These are phyloP conservation scores for Tillandsia leiboldiana DNA, from an alignment of 176 grass and related monocot species.

Conservation along the genomic window DNA sequence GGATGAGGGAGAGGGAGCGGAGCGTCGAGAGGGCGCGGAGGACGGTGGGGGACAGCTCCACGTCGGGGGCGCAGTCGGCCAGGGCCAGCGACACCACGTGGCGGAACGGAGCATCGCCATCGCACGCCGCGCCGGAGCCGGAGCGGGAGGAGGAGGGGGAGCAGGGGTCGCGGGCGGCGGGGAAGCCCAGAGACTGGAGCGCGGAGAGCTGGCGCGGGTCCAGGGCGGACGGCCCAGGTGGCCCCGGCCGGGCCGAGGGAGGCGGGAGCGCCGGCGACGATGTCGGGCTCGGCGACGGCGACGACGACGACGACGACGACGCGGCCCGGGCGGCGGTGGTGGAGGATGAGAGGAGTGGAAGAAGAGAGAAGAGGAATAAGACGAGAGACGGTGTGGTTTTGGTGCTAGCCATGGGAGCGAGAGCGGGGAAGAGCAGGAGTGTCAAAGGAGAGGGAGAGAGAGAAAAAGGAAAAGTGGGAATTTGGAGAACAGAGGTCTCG, in stretches of 20 bases:
- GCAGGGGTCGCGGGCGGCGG: constrained; percentile 52
- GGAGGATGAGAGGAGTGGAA: neutral
- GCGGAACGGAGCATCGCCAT: constrained; percentile 52
- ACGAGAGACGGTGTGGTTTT: constrained; percentile 4
- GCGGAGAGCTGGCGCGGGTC: neutral
- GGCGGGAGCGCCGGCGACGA: neutral
- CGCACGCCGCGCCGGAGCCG: constrained; percentile 38
- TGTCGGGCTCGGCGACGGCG: neutral
- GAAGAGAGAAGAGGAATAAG: constrained; percentile 3
- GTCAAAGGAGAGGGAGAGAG: neutral
- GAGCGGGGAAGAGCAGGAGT: neutral
- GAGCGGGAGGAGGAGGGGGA: constrained; percentile 21
- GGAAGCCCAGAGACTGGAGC: neutral
- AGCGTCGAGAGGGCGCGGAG: constrained; percentile 40
- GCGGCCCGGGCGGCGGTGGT: neutral
- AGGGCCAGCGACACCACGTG: constrained; percentile 66
- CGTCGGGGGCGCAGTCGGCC: constrained; percentile 61
- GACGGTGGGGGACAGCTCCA: constrained; percentile 46
- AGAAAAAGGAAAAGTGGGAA: neutral
- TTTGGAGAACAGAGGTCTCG: neutral
- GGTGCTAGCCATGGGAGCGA: constrained; percentile 20
- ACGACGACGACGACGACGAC: neutral
- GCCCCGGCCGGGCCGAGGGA: neutral
- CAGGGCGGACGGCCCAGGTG: neutral
- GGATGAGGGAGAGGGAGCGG: constrained; percentile 45